phyloP scores from a whole-genome alignment of 768 basidiomycete genomes.

The Mycena vitilis region DNA sequence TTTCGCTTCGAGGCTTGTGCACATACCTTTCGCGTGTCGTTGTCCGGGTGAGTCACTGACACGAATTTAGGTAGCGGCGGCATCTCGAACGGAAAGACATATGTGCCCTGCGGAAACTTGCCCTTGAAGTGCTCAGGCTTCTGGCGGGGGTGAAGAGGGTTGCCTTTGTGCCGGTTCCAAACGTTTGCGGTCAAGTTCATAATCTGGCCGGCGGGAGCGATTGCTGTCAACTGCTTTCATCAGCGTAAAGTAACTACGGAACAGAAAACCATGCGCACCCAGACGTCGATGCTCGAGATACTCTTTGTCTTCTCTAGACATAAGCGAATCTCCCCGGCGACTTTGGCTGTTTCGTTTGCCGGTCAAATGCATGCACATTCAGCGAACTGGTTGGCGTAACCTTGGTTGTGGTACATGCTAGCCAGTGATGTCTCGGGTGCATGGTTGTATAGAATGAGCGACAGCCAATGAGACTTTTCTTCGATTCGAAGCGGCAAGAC shows the following conservation, averaged over 20 bases:
- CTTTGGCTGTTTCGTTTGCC: conserved; percentile 15
- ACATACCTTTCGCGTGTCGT: conserved; percentile 33
- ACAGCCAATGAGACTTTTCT: conserved; percentile 34
- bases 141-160: conserved; percentile 23
- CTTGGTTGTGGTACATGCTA: conserved; percentile 36
- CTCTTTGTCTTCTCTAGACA: conserved; percentile 33
- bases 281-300: conserved; percentile 36
- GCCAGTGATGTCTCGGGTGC: conserved; percentile 29
- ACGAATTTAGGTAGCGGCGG: conserved; percentile 36
- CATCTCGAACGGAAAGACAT: conserved; percentile 34
- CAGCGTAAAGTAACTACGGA: neutral
- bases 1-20: neutral
- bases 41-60: conserved; percentile 35
- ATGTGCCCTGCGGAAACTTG: conserved; percentile 35
- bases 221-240: conserved; percentile 18
- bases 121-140: conserved; percentile 28
- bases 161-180: conserved; percentile 35
- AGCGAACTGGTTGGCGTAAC: neutral
- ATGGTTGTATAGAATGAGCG: conserved; percentile 32
- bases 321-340: conserved; percentile 31
- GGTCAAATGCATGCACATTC: neutral
- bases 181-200: conserved; percentile 34
- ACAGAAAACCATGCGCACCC: conserved; percentile 15
- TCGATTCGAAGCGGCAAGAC: conserved; percentile 33
- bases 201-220: conserved; percentile 29